Conservation (phyloP, 2,329 filamentous ascomycete species). For the Sporothrix schenckii region DNA sequence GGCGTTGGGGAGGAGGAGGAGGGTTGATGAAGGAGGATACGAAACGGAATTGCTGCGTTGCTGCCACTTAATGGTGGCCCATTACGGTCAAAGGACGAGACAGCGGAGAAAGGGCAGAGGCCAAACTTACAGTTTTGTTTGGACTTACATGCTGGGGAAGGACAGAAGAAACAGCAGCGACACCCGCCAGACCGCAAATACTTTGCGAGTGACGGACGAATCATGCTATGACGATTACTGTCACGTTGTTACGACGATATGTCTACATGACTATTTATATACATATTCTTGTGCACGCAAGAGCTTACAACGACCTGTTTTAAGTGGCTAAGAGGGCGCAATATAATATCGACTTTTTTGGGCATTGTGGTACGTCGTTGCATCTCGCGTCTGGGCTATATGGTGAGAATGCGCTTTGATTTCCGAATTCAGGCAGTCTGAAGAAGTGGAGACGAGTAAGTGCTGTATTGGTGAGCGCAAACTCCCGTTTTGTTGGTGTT, state of each 20-base stretch:
- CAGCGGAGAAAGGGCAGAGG: background rate
- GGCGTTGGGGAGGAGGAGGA: background rate
- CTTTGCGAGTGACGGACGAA: constrained; percentile 4
- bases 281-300: constrained; percentile 6
- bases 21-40: background rate
- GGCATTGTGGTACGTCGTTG: background rate
- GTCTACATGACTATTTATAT: constrained; percentile 31
- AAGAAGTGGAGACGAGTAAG: background rate
- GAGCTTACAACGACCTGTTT: constrained; percentile 25
- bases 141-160: background rate
- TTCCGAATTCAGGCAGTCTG: background rate
- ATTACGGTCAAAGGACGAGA: background rate
- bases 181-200: background rate
- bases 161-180: constrained; percentile 10
- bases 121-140: background rate
- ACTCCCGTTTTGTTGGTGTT: background rate
- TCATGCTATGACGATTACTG: constrained; percentile 27
- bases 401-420: background rate
- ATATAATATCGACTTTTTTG: constrained; percentile 5
- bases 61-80: constrained; percentile 12
- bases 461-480: background rate
- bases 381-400: background rate
- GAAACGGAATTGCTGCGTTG: background rate
- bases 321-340: constrained; percentile 17
- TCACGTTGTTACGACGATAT: constrained; percentile 34